Percentiles rank a stretch among this genome's conserved stretches.
These are phyloP conservation scores for Alloteropsis angusta DNA, from an alignment of 202 grass and related monocot species.

Conservation along the genomic window DNA sequence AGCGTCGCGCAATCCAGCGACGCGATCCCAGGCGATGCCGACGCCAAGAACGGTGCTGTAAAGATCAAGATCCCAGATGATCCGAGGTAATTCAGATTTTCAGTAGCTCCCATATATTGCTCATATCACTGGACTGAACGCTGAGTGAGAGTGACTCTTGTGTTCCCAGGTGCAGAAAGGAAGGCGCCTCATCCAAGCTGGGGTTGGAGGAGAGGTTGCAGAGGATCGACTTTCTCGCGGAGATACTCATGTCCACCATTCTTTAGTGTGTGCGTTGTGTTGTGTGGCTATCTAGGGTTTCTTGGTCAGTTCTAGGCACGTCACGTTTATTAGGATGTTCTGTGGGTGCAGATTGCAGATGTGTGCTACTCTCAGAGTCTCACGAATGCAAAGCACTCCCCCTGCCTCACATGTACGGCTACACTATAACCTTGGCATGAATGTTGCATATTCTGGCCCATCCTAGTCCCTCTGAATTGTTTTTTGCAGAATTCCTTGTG, in stretches of 20 bases:
- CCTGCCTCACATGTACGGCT: not conserved
- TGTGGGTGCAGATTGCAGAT: not conserved
- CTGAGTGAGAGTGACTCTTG: not conserved
- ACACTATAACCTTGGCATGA: not conserved
- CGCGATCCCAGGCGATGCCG: not conserved
- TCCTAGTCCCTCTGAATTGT: not conserved
- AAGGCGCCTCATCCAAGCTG: slow-evolving; percentile 19
- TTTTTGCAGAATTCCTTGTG: not conserved
- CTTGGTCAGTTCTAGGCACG: not conserved
- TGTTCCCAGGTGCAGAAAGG: slow-evolving; percentile 20
- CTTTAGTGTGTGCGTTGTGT: slow-evolving; percentile 10
- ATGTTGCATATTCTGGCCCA: not conserved
- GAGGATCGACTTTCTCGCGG: slow-evolving; percentile 60
- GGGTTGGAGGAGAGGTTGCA: slow-evolving; percentile 63
- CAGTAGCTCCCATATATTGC: not conserved
- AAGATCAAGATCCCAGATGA: not conserved
- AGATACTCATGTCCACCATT: slow-evolving; percentile 62
- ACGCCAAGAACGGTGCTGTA: not conserved
- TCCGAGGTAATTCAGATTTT: slow-evolving; percentile 23
- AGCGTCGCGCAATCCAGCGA: not conserved
- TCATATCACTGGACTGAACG: not conserved
- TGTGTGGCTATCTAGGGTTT: not conserved
- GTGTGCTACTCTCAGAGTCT: not conserved
- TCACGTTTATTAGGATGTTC: not conserved
- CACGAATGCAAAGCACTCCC: not conserved